Evolutionary conservation across 345 rosid species (phyloP).

Genomic region (Eucalyptus sp.): DNA sequence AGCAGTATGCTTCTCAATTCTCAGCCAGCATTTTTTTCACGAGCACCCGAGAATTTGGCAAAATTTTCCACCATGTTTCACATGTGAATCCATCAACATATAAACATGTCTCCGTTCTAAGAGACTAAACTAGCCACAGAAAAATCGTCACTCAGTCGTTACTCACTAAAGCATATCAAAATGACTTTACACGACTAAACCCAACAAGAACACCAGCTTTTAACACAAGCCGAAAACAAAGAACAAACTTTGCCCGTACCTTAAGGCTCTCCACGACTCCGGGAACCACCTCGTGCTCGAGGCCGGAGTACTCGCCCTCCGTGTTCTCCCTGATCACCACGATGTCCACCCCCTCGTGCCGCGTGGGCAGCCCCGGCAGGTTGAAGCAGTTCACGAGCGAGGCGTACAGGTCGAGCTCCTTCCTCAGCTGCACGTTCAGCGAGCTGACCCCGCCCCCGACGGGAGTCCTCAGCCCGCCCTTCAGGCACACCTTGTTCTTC

Average conservation of each 20-base stretch:
- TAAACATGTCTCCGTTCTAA: background rate
- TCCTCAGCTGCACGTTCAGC: constrained; percentile 53
- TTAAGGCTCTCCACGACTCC: constrained; percentile 44
- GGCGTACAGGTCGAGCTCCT: constrained; percentile 44
- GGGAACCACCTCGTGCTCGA: constrained; percentile 41
- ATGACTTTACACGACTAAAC: background rate
- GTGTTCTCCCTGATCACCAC: constrained; percentile 47
- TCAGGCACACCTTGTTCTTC: constrained; percentile 78
- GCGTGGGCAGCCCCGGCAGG: constrained; percentile 32
- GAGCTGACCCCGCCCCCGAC: constrained; percentile 94
- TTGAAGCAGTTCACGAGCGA: constrained; percentile 43
- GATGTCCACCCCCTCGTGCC: constrained; percentile 36
- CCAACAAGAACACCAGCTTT: background rate
- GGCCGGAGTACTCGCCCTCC: constrained; percentile 30
- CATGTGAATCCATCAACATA: background rate
- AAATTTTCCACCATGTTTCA: background rate
- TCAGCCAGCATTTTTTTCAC: background rate
- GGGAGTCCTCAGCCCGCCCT: constrained; percentile 88
- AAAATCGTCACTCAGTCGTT: background rate
- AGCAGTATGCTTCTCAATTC: background rate
- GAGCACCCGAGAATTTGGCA: background rate
- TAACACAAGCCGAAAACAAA: background rate
- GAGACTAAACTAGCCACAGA: background rate
- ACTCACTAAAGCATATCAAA: background rate
- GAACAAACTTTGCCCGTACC: constrained; percentile 1